A percentile compares a stretch with the other conserved stretches of the same genome.
phyloP scores from a whole-genome alignment of 306 rosid species.

The Mucuna pruriens region DNA sequence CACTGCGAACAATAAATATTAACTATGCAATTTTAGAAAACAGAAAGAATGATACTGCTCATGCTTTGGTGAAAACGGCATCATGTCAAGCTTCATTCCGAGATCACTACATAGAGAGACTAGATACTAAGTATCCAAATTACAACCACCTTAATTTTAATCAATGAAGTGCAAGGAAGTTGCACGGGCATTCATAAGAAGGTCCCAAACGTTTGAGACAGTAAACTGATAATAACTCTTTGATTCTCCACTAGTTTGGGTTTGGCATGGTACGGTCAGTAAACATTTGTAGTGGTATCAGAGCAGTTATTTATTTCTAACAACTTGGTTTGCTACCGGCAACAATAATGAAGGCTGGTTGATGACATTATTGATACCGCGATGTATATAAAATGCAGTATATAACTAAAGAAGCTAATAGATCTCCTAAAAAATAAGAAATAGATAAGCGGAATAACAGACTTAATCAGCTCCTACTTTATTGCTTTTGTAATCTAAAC shows the following conservation, averaged over 20 bases:
- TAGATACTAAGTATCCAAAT: neutral
- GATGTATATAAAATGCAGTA: neutral
- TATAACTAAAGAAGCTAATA: neutral
- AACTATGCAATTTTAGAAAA: constrained; percentile 23
- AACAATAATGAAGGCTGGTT: neutral
- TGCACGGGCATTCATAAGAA: neutral
- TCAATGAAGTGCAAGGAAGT: neutral
- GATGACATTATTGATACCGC: neutral
- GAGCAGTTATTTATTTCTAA: neutral
- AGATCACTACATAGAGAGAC: neutral
- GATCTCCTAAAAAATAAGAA: neutral
- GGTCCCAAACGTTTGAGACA: neutral
- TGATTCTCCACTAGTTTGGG: neutral
- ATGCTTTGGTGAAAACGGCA: neutral
- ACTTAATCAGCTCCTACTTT: neutral
- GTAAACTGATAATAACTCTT: neutral
- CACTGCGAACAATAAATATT: constrained; percentile 52
- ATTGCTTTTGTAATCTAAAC: neutral
- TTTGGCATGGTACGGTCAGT: neutral
- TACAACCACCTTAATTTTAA: neutral
- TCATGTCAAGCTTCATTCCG: neutral
- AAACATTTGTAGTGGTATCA: neutral
- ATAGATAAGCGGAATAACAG: neutral
- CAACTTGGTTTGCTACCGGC: neutral
- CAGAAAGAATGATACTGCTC: neutral